Percentiles rank a stretch among this genome's conserved stretches.
Conservation (phyloP, 2,329 filamentous ascomycete genomes). For the Fusarium stilboides region DNA sequence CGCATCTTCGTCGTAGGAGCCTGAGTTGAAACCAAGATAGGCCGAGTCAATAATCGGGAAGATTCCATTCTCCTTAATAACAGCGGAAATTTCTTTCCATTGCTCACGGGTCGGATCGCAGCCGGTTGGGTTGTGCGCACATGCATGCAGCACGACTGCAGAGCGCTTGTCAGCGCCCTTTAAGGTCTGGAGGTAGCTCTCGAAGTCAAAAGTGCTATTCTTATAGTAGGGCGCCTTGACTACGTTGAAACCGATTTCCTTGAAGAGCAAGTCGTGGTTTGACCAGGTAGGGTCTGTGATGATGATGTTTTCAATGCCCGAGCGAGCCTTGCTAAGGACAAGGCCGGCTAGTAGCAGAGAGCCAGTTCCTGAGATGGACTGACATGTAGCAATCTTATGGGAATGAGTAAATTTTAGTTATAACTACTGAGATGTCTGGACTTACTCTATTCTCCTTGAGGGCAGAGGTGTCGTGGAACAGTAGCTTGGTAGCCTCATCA, state of each 20-base stretch:
- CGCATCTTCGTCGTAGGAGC: constrained; percentile 45
- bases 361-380: constrained; percentile 60
- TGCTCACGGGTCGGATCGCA: constrained; percentile 53
- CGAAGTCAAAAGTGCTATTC: constrained; percentile 53
- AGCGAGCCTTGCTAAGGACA: constrained; percentile 49
- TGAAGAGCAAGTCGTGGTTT: constrained; percentile 58
- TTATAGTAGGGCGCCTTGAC: constrained; percentile 56
- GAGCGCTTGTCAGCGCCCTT: constrained; percentile 44
- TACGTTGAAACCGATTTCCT: constrained; percentile 53
- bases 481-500: constrained; percentile 52
- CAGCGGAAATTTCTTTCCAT: constrained; percentile 45
- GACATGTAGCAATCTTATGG: constrained; percentile 53
- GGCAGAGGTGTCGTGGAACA: constrained; percentile 50
- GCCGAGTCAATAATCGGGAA: constrained; percentile 47
- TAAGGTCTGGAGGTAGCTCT: constrained; percentile 49
- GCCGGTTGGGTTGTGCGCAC: constrained; percentile 62
- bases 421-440: rapidly evolving
- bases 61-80: constrained; percentile 30
- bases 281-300: constrained; percentile 61
- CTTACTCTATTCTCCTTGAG: constrained; percentile 51
- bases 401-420: background rate
- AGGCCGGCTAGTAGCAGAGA: constrained; percentile 56
- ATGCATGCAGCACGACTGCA: constrained; percentile 58
- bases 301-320: constrained; percentile 51
- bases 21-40: constrained; percentile 46